Percentiles rank a stretch among this genome's conserved stretches.
phyloP scores from a whole-genome alignment of 805 yeast genomes.

The Yamadazyma olivae region DNA sequence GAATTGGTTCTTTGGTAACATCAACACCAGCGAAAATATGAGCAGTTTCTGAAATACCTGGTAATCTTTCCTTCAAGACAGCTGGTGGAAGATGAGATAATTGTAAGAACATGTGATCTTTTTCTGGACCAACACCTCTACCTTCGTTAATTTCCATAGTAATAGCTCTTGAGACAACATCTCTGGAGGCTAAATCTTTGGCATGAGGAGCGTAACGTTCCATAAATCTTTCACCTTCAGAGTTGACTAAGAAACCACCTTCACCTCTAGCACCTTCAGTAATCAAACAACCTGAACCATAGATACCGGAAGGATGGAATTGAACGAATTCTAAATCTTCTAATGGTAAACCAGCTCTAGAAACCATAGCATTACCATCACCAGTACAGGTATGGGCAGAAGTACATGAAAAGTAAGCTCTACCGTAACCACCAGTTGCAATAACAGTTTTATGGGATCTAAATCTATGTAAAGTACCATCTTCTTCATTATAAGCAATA shows the following conservation, averaged over 20 bases:
- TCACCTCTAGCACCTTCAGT: constrained; percentile 99
- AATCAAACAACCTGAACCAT: constrained; percentile 97
- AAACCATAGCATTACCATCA: constrained; percentile 97
- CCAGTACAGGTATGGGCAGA: constrained; percentile 99
- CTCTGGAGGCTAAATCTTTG: constrained; percentile 97
- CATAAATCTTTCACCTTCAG: constrained; percentile 99
- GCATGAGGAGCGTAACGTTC: constrained; percentile 99
- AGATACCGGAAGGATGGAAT: constrained; percentile 99
- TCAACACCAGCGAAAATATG: constrained; percentile 98
- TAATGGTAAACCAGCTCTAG: constrained; percentile 97
- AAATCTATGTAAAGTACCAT: constrained; percentile 97
- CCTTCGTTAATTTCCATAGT: constrained; percentile 98
- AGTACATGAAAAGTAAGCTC: constrained; percentile 98
- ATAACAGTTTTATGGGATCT: constrained; percentile 94
- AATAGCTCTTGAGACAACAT: constrained; percentile 96
- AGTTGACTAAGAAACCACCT: constrained; percentile 95
- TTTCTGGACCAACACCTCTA: constrained; percentile 96
- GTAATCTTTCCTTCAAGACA: constrained; percentile 91
- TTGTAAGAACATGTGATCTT: constrained; percentile 95
- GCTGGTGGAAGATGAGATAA: constrained; percentile 90
- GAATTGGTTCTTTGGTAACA: constrained; percentile 98
- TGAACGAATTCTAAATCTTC: constrained; percentile 97
- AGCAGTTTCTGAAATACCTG: constrained; percentile 99
- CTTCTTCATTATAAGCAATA: constrained; percentile 97
- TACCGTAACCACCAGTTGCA: constrained; percentile 99